Percentiles rank a stretch among this genome's conserved stretches.
Conservation (phyloP, 805 yeast species). For the Candida golubevii region DNA sequence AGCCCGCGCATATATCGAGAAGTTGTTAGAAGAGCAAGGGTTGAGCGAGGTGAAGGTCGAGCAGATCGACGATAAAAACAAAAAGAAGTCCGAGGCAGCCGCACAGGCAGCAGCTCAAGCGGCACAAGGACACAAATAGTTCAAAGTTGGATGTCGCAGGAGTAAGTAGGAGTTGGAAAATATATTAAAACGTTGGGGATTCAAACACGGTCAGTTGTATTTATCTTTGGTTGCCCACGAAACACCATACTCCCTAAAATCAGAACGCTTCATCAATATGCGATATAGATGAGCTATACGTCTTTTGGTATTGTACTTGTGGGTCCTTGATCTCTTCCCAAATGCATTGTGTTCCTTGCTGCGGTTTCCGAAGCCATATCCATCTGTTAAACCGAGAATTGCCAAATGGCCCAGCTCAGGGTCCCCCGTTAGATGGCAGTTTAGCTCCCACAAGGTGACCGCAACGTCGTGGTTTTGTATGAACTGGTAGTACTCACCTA, state of each 20-base stretch:
- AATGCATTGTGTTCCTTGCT: constrained; percentile 17
- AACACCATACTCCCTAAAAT: constrained; percentile 16
- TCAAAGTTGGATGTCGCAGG: not conserved
- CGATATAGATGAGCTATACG: constrained; percentile 19
- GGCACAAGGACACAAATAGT: not conserved
- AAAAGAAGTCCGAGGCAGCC: constrained; percentile 40
- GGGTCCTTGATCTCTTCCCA: constrained; percentile 17
- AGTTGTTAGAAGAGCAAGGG: constrained; percentile 75
- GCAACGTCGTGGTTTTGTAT: constrained; percentile 16
- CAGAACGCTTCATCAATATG: constrained; percentile 14
- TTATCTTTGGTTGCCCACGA: constrained; percentile 18
- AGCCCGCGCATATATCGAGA: constrained; percentile 70
- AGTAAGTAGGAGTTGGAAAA: too few species aligned
- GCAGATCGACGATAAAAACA: constrained; percentile 75
- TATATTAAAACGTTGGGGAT: too few species aligned
- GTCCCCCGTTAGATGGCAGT: constrained; percentile 20
- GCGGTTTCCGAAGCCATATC: constrained; percentile 21
- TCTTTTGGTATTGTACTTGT: constrained; percentile 20
- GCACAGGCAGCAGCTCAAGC: constrained; percentile 11
- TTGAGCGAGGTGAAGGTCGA: constrained; percentile 84
- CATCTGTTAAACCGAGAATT: constrained; percentile 19
- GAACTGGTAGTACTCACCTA: constrained; percentile 21
- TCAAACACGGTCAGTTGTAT: constrained; percentile 9
- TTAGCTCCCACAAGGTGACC: constrained; percentile 21
- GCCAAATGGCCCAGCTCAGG: constrained; percentile 21